Evolutionary conservation across 306 rosid species (phyloP).

Genomic region (Benincasa hispida): DNA sequence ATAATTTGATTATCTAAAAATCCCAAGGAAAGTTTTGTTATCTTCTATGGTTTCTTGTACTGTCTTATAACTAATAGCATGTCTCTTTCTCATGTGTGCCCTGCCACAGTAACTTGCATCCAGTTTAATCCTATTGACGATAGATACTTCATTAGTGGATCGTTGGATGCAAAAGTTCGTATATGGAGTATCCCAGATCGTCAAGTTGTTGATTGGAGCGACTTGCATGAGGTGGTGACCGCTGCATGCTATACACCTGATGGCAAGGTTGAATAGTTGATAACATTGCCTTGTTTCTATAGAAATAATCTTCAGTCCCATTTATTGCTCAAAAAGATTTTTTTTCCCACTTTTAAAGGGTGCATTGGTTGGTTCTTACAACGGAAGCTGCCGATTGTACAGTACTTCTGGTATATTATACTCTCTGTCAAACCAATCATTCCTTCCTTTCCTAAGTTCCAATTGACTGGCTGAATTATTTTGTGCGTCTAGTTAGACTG

Average conservation of each 20-base stretch:
- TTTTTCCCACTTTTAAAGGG: constrained; percentile 38
- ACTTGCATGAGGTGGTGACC: constrained; percentile 97
- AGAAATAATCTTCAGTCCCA: constrained; percentile 18
- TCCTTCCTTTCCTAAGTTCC: background rate
- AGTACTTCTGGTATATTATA: constrained; percentile 63
- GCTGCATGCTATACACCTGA: constrained; percentile 98
- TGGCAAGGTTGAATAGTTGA: constrained; percentile 76
- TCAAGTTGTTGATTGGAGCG: constrained; percentile 95
- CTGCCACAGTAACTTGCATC: constrained; percentile 95
- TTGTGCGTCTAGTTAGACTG: background rate
- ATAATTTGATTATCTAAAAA: background rate
- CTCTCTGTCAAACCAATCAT: background rate
- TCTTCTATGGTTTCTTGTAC: background rate
- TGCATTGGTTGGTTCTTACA: constrained; percentile 89
- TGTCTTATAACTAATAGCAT: constrained; percentile 27
- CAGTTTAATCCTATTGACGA: constrained; percentile 99
- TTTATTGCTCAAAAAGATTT: constrained; percentile 7
- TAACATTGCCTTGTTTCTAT: constrained; percentile 8
- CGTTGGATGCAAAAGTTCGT: constrained; percentile 94
- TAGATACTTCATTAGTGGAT: constrained; percentile 96
- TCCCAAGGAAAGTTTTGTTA: background rate
- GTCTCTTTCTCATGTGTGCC: constrained; percentile 24
- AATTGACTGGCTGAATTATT: constrained; percentile 1
- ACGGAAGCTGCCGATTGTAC: constrained; percentile 90
- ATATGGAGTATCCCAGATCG: constrained; percentile 94